Conservation (phyloP, 495 filamentous ascomycete species). For the Hypoxylon fragiforme region DNA sequence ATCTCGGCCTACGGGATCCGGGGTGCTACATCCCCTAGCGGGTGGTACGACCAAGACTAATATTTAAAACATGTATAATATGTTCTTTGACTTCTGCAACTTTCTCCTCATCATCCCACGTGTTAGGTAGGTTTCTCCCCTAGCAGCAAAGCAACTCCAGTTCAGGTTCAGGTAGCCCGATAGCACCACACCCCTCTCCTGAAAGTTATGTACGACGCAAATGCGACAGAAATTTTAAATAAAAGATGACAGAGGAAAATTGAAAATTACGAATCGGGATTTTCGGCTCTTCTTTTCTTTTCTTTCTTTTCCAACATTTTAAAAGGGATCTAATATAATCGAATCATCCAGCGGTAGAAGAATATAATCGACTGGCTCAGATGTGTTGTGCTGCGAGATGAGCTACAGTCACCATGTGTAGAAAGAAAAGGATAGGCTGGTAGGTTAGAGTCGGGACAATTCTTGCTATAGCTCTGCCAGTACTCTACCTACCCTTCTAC, state of each 20-base stretch:
- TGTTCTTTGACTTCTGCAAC: constrained; percentile 9
- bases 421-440: no score
- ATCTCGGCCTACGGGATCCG: constrained; percentile 18
- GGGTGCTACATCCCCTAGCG: constrained; percentile 33
- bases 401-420: no score
- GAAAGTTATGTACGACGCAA: constrained; percentile 13
- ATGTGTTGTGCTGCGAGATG: constrained; percentile 11
- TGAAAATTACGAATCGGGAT: constrained; percentile 31
- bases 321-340: constrained; percentile 2
- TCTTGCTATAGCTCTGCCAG: no score
- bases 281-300: constrained; percentile 17
- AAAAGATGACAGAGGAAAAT: no score
- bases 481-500: no score
- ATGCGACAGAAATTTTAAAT: neutral
- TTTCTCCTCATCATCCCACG: constrained; percentile 13
- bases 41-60: constrained; percentile 25
- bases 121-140: constrained; percentile 2
- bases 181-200: constrained; percentile 29
- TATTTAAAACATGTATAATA: constrained; percentile 21
- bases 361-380: constrained; percentile 5
- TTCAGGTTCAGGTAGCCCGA: constrained; percentile 15
- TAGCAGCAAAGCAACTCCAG: constrained; percentile 3
- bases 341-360: neutral
- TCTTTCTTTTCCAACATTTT: constrained; percentile 13
- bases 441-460: no score